Evolutionary conservation across 768 basidiomycete species (phyloP).

Genomic region (Rhodotorula babjevae): DNA sequence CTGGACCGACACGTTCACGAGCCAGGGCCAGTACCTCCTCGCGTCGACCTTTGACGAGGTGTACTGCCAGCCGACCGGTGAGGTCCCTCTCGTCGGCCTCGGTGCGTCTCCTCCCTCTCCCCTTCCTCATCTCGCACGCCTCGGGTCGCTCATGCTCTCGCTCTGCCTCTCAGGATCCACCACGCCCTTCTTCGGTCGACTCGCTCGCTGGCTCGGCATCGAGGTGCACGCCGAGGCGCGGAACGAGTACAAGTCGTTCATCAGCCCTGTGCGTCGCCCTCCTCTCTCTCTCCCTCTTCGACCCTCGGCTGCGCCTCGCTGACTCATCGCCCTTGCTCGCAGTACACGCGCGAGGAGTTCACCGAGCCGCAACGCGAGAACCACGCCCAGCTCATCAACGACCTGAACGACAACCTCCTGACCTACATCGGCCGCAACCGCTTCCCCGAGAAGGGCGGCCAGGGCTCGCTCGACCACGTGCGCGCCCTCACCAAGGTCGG

Average conservation of each 20-base stretch:
- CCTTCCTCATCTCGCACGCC: too few relatives aligned
- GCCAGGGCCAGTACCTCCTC: slow-evolving; percentile 42
- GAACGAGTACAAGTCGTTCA: slow-evolving; percentile 40
- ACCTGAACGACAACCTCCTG: slow-evolving; percentile 42
- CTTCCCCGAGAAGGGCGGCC: slow-evolving; percentile 5
- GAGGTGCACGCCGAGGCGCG: slow-evolving; percentile 43
- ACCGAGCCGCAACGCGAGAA: slow-evolving; percentile 41
- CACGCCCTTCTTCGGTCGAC: slow-evolving; percentile 40
- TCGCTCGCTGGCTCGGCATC: slow-evolving; percentile 42
- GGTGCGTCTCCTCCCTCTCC: slow-evolving; percentile 8
- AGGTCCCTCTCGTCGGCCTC: slow-evolving; percentile 42
- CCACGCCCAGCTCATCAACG: slow-evolving; percentile 36
- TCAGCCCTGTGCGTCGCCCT: slow-evolving; percentile 23
- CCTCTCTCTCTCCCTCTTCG: background rate
- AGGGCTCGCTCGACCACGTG: slow-evolving; percentile 15
- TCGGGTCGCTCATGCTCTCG: background rate
- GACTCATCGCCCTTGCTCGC: background rate
- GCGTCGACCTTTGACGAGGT: slow-evolving; percentile 41
- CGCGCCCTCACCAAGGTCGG: slow-evolving; percentile 25
- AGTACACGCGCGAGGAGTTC: slow-evolving; percentile 38
- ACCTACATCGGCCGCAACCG: slow-evolving; percentile 39
- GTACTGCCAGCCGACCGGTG: slow-evolving; percentile 42
- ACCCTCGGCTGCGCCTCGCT: too few relatives aligned
- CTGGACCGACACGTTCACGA: slow-evolving; percentile 40
- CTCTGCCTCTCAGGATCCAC: slow-evolving; percentile 13